Conservation (phyloP, 2,329 filamentous ascomycete genomes). For the Hymenoscyphus fructigenus region DNA sequence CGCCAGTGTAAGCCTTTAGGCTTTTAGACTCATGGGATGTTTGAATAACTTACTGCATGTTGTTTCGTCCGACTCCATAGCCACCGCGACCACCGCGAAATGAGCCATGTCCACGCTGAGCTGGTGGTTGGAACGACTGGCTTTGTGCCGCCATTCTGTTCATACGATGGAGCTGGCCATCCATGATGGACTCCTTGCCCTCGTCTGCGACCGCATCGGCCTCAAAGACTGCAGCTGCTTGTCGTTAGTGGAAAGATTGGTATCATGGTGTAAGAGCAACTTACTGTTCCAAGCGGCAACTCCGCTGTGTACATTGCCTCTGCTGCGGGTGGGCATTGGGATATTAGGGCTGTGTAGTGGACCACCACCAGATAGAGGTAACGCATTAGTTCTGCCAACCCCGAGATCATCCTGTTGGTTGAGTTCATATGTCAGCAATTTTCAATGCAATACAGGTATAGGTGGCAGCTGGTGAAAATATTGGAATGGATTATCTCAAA, state of each 20-base stretch:
- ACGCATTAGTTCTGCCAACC: constrained; percentile 26
- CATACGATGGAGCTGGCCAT: constrained; percentile 33
- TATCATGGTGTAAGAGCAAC: not conserved
- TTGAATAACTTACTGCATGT: not conserved
- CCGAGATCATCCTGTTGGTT: constrained; percentile 34
- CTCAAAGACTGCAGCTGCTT: constrained; percentile 25
- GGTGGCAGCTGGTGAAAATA: not conserved
- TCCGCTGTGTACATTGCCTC: not conserved
- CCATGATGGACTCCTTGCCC: constrained; percentile 29
- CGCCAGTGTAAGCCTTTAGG: not conserved
- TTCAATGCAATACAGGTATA: not conserved
- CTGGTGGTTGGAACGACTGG: too few species aligned
- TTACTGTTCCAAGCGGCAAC: constrained; percentile 27
- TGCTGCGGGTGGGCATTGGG: not conserved
- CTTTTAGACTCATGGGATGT: too few species aligned
- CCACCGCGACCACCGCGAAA: constrained; percentile 8
- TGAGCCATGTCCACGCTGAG: not conserved
- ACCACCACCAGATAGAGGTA: constrained; percentile 16
- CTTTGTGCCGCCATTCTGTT: constrained; percentile 15
- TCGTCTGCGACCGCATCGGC: constrained; percentile 25
- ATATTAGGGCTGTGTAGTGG: not conserved
- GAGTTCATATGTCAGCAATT: too few species aligned
- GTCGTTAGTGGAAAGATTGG: not conserved
- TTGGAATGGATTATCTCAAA: not conserved
- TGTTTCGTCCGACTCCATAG: constrained; percentile 3